phyloP scores from a whole-genome alignment of 805 yeast species.

The Sungouiella blattae region DNA sequence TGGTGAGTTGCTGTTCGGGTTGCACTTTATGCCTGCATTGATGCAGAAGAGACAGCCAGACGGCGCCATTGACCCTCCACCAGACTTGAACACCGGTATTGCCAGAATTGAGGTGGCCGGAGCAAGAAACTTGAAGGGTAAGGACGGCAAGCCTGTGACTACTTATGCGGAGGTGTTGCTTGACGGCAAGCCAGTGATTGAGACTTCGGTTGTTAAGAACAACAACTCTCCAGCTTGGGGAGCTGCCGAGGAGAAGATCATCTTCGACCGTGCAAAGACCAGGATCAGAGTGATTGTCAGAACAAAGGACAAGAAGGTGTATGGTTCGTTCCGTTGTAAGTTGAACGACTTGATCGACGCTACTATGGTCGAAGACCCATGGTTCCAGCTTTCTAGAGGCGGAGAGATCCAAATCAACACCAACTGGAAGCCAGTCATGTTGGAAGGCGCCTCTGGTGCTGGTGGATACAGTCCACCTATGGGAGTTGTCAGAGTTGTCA shows the following conservation, averaged over 20 bases:
- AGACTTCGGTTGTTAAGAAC: constrained; percentile 57
- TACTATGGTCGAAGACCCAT: constrained; percentile 68
- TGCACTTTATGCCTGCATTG: constrained; percentile 74
- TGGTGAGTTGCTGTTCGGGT: constrained; percentile 69
- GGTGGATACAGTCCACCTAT: constrained; percentile 91
- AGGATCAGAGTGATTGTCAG: constrained; percentile 66
- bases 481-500: constrained; percentile 77
- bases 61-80: constrained; percentile 81
- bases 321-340: constrained; percentile 58
- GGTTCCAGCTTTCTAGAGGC: constrained; percentile 71
- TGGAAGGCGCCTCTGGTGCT: constrained; percentile 63
- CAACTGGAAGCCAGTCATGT: constrained; percentile 81
- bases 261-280: constrained; percentile 68
- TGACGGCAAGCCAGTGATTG: constrained; percentile 55
- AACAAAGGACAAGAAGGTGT: constrained; percentile 50
- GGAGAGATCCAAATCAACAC: constrained; percentile 74
- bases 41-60: constrained; percentile 62
- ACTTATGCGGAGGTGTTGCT: constrained; percentile 70
- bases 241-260: constrained; percentile 59
- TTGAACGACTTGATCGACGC: constrained; percentile 70
- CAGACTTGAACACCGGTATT: constrained; percentile 93
- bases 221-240: constrained; percentile 68
- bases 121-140: constrained; percentile 50
- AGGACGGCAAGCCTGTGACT: constrained; percentile 47
- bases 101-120: constrained; percentile 62